Evolutionary conservation across 163 green algal genomes (phyloP).

Genomic region (Scenedesmus sp.): DNA sequence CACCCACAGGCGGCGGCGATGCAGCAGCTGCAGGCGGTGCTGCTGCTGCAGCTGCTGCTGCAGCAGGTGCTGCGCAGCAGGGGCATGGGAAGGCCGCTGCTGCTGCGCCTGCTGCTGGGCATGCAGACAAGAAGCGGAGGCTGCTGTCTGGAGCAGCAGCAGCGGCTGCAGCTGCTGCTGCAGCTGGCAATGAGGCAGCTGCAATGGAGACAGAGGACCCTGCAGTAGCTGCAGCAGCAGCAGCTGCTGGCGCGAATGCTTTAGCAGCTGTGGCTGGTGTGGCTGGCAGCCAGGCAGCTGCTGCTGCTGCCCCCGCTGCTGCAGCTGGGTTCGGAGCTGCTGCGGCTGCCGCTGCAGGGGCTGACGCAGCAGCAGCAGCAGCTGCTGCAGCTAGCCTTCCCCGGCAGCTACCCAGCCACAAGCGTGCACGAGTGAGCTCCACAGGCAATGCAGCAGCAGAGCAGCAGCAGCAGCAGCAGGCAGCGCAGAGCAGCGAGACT

Average conservation of each 20-base stretch:
- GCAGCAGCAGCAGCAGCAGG: not conserved
- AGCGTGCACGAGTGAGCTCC: slow-evolving; percentile 17
- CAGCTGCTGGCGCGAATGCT: not conserved
- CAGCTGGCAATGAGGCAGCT: not conserved
- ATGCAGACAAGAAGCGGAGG: not conserved
- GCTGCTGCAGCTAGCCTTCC: not conserved
- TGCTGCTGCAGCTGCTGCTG: not conserved
- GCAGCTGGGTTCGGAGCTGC: not conserved
- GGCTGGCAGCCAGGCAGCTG: not conserved
- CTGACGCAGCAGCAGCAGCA: not conserved
- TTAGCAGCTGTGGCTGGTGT: not conserved
- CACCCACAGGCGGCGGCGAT: not conserved
- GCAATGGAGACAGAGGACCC: not conserved
- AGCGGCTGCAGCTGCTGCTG: not conserved
- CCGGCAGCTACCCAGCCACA: slow-evolving; percentile 9
- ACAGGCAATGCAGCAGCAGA: slow-evolving; percentile 19
- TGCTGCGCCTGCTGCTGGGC: not conserved
- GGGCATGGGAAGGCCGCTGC: slow-evolving; percentile 2
- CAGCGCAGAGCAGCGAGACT: slow-evolving; percentile 18
- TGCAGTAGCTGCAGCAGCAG: not conserved
- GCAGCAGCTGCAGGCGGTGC: not conserved
- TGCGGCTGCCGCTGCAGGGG: not conserved
- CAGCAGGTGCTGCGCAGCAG: not conserved
- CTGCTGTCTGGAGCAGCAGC: not conserved
- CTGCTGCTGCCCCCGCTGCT: not conserved